Base-by-base conservation (phyloP, 805 yeast genomes). In the Barnettozyma sucrosica region DNA sequence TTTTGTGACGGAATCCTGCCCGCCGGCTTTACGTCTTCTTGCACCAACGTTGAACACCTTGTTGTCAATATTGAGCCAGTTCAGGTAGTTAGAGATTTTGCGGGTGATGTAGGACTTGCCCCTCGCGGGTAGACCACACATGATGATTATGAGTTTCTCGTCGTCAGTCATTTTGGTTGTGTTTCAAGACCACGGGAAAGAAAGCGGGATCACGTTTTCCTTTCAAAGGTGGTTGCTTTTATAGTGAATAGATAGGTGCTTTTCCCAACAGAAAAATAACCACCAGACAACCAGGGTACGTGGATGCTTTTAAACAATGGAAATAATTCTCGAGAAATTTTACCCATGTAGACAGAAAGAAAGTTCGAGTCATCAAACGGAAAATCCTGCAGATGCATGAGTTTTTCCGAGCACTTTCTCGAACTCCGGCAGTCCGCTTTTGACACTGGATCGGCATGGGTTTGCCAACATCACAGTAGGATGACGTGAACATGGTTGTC, bases 51-150 rank as follows among this genome's bases (percentile, higher is more conserved):
- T 82, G 68, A 81, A 82, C 11, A 81, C 79, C 48, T 79, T 67
- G 54, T 83, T 79, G 52, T 76, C 77, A 55, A 80, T 81, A 59
- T 80, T 83, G 55, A 77, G 66, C 85, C 85, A 81, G 63, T 76
- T 77, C 52, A 80, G 66, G 63, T 81, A 81, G 56, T 82, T 65
- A 23, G 81, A 75, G 33, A 81, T 64, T 60, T 82, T 81, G 56
- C 79, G 80, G 28, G 89, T 81, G 52, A 82, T 79, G 61, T 81
- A 81, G 5, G 84, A 78, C 63, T 82, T 82, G 13, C 89, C 89
- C 51, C 87, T 67, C 6, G 89, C 89, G 18, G 89, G 89, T 32
- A 82, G 69, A 0, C 89, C 89, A 10, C 83, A 87, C 81, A 83
- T 80, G 9, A 82, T 80, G 47, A 82, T 80, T 23, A 81, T 81